Base-by-base conservation (phyloP, 2,329 filamentous ascomycete species). In the Gyromitra esculenta region DNA sequence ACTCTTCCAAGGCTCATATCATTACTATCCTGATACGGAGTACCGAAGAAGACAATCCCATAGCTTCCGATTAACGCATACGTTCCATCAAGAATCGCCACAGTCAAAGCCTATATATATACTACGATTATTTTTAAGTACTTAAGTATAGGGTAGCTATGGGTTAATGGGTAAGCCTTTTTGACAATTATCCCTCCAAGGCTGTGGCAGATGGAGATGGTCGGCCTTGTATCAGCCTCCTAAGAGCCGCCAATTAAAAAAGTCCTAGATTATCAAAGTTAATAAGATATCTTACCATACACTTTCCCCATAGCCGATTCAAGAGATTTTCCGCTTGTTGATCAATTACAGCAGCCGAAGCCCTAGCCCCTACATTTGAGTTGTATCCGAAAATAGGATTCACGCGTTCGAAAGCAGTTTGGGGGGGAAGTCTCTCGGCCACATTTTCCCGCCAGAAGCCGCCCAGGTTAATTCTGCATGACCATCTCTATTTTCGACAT, bases 391-490 rank as follows among this genome's bases (percentile, higher is more conserved):
- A 77, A 15, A 67, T 39, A 77, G 43, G 15, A 75, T 65, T 1
- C 71, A 43, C 25, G 54, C 57, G 3, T 68, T 37, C 3, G 31
- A 43, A 54, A 75, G 39, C 39, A 39, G 31, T 13, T 35, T 13
- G 5, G 70, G 70, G 41, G 75, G 54, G 62, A 77, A 77, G 52
- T 77, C 70, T 31, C 41, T 45, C n/a, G 75, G 45, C 75, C 75
- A 75, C 71, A 77, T 70, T 31, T 37, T 52, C 5, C 9, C 7
- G n/a, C 52, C 52, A 21, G 62, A 11, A 18, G 52, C 50, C 9
- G 43, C 37, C 68, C 57, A 71, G 2, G 68, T 54, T 41, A n/a
- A 21, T 18, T 52, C 18, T 1, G 57, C 57, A 18, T 71, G 57
- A 11, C 54, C 57, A 7, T 45, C 50, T 13, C 21, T 69, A 31